Percentiles rank a stretch among this genome's conserved stretches.
Evolutionary conservation across 345 rosid genomes (phyloP).

Genomic region (Eucalyptus albens): DNA sequence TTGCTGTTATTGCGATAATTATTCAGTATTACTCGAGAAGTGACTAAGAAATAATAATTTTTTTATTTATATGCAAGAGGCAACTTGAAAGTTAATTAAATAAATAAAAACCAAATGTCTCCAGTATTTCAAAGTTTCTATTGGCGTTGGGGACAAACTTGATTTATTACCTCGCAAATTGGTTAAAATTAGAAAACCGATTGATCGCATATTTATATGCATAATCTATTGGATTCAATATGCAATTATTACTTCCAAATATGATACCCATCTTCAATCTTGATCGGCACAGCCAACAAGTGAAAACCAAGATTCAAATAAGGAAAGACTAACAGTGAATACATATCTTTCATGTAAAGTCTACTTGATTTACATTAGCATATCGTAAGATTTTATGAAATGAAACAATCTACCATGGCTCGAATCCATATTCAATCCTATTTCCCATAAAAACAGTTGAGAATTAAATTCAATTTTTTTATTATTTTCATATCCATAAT

Average conservation of each 20-base stretch:
- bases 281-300: background rate
- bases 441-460: no score
- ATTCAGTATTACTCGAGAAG: background rate
- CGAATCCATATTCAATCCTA: no score
- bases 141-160: background rate
- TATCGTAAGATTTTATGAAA: no score
- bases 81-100: background rate
- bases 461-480: no score
- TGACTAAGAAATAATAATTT: background rate
- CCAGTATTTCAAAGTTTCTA: background rate
- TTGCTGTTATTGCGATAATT: background rate
- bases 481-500: no score
- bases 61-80: background rate
- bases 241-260: background rate
- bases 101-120: background rate
- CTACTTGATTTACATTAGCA: no score
- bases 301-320: background rate
- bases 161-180: background rate
- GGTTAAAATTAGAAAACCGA: background rate
- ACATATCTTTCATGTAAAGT: no score
- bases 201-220: background rate
- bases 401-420: no score
- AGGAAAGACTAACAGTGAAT: background rate
- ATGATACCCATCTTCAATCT: background rate
- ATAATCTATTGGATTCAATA: background rate